Evolutionary conservation across 2,329 filamentous ascomycete species (phyloP).

Genomic region (Colletotrichum sp.): DNA sequence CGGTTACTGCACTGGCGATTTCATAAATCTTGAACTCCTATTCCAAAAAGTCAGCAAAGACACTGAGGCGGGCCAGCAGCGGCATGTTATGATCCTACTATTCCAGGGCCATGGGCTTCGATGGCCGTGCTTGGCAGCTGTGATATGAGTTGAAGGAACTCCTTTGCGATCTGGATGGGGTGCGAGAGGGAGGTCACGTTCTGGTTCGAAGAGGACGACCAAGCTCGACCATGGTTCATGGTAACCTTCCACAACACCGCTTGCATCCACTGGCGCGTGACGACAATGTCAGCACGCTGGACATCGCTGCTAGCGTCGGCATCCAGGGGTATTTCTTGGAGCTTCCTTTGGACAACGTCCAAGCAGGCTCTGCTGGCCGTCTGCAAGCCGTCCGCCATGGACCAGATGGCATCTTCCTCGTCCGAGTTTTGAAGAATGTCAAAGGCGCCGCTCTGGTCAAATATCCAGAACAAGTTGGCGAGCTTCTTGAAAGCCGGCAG

Average conservation of each 20-base stretch:
- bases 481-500: conserved; percentile 54
- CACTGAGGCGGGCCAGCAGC: not conserved
- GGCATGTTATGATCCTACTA: conserved; percentile 28
- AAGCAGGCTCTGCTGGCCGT: conserved; percentile 33
- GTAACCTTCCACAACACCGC: conserved; percentile 51
- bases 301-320: conserved; percentile 49
- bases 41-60: not conserved
- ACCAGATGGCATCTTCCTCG: conserved; percentile 31
- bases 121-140: conserved; percentile 49
- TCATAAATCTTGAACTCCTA: conserved; percentile 51
- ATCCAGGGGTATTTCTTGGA: conserved; percentile 44
- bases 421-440: conserved; percentile 46
- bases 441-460: conserved; percentile 54
- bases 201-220: conserved; percentile 6
- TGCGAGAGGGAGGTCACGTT: conserved; percentile 26
- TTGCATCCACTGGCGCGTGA: conserved; percentile 56
- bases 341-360: conserved; percentile 43
- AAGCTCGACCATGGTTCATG: conserved; percentile 32
- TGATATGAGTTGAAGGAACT: conserved; percentile 48
- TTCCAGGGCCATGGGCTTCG: conserved; percentile 53
- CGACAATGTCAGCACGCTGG: conserved; percentile 52
- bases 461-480: conserved; percentile 53
- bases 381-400: conserved; percentile 25
- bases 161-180: conserved; percentile 49
- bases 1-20: conserved; percentile 49